Base-by-base conservation (phyloP, 2,329 filamentous ascomycete genomes). In the Phialocephala subalpina region DNA sequence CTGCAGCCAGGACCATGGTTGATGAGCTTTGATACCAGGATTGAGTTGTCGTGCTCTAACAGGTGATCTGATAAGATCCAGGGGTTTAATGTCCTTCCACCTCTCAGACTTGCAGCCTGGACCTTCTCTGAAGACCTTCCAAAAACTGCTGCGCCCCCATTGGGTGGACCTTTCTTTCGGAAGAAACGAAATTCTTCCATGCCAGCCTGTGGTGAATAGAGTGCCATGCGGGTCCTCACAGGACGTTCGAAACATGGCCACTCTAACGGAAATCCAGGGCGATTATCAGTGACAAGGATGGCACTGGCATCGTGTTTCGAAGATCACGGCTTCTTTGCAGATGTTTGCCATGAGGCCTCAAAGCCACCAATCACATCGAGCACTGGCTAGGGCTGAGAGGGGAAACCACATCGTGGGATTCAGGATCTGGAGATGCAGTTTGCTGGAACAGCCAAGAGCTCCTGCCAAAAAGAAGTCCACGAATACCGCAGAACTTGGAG, bases 171-270 rank as follows among this genome's bases (percentile, higher is more conserved):
- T 27, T 22, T 16, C 11, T 16, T 33, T 18, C 14, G 55, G 20
- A 57, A 20, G 33, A 49, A 25, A 29, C 2, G 27, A 36, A 55
- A 35, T 55, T 33, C 29, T 57, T 57, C 55, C 33, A 57, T 38
- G 16, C 55, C n/a, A 3, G 29, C 52, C 33, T 49, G 59, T 66
- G 59, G 45, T 42, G 25, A 14, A 62, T 62, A 66, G 60, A 66
- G 52, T 62, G 59, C 40, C 38, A 9, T 22, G 33, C 20, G 59
- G 47, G 58, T 45, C 25, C 18, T 29, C 27, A 27, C 27, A 53
- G 25, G 49, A 7, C 8, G 49, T 53, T 53, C 27, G 49, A 53
- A 53, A 33, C 25, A 53, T 16, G 49, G 18, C 5, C 49, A 33
- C 25, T 53, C 22, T 53, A 53, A 3, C 27, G 25, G 49, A 53